A percentile compares a stretch with the other conserved stretches of the same genome.
Conservation (phyloP, 768 basidiomycete genomes). For the Russula sp. region DNA sequence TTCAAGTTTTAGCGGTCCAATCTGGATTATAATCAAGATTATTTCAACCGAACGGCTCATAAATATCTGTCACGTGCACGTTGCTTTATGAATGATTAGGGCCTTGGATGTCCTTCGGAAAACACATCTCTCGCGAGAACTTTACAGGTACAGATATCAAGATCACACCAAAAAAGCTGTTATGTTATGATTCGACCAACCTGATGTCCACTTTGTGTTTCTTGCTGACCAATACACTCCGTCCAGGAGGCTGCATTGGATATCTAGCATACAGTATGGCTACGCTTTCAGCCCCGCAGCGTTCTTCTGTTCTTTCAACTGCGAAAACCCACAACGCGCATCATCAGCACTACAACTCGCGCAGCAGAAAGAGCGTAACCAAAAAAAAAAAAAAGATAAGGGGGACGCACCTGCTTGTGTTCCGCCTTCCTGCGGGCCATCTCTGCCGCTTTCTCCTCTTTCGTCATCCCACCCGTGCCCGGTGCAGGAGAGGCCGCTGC, state of each 20-base stretch:
- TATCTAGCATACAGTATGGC: not conserved
- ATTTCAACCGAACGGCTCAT: too few species aligned
- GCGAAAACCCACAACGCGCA: conserved; percentile 29
- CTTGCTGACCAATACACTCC: too few species aligned
- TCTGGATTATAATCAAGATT: too few species aligned
- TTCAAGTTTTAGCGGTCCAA: too few species aligned
- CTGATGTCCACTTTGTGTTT: not conserved
- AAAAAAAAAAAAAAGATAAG: not conserved
- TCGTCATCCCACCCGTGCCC: conserved; percentile 51
- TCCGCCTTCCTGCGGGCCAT: conserved; percentile 91
- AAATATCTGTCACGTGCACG: too few species aligned
- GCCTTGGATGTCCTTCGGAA: too few species aligned
- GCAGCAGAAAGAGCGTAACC: too few species aligned
- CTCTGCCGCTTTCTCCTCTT: conserved; percentile 92
- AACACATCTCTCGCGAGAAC: too few species aligned
- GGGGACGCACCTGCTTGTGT: conserved; percentile 63
- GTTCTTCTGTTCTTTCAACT: conserved; percentile 71
- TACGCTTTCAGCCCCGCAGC: conserved; percentile 24
- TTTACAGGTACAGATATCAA: too few species aligned
- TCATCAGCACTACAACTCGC: not conserved
- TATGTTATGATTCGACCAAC: too few species aligned
- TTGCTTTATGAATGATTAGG: too few species aligned
- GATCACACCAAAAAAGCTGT: too few species aligned
- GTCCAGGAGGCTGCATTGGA: not conserved
- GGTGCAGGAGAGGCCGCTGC: conserved; percentile 19